phyloP scores from a whole-genome alignment of 257 asterid species.

The Prunella vulgaris region DNA sequence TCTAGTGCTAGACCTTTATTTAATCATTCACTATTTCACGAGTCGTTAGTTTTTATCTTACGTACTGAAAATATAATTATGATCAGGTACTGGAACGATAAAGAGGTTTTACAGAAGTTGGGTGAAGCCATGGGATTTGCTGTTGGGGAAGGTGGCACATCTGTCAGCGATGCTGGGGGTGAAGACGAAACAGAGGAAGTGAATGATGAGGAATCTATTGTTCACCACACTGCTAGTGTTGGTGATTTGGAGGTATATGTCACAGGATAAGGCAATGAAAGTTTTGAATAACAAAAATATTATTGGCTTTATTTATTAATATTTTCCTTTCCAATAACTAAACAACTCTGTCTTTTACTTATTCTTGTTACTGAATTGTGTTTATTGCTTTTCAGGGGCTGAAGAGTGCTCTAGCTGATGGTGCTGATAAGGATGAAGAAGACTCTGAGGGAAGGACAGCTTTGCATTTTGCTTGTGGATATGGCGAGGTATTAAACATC shows the following conservation, averaged over 20 bases:
- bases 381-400: slow-evolving; percentile 50
- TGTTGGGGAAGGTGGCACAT: slow-evolving; percentile 40
- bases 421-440: slow-evolving; percentile 95
- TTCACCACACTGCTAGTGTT: slow-evolving; percentile 83
- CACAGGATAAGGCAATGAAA: neutral
- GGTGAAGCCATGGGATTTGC: slow-evolving; percentile 72
- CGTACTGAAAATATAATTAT: slow-evolving; percentile 12
- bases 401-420: slow-evolving; percentile 76
- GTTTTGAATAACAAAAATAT: neutral
- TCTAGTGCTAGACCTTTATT: neutral
- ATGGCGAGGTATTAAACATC: slow-evolving; percentile 80
- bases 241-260: slow-evolving; percentile 80
- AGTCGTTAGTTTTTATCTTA: slow-evolving; percentile 1
- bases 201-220: slow-evolving; percentile 86
- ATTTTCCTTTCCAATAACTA: neutral
- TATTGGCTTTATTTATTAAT: neutral
- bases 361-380: neutral
- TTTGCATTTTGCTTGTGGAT: slow-evolving; percentile 98
- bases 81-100: slow-evolving; percentile 54
- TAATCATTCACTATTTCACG: neutral
- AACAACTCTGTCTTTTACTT: neutral
- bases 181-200: slow-evolving; percentile 76
- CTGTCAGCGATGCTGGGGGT: slow-evolving; percentile 41
- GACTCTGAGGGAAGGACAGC: slow-evolving; percentile 99
- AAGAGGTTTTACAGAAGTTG: slow-evolving; percentile 57